Conservation (phyloP, 2,329 filamentous ascomycete species). For the Neophaeococcomyces aloes region DNA sequence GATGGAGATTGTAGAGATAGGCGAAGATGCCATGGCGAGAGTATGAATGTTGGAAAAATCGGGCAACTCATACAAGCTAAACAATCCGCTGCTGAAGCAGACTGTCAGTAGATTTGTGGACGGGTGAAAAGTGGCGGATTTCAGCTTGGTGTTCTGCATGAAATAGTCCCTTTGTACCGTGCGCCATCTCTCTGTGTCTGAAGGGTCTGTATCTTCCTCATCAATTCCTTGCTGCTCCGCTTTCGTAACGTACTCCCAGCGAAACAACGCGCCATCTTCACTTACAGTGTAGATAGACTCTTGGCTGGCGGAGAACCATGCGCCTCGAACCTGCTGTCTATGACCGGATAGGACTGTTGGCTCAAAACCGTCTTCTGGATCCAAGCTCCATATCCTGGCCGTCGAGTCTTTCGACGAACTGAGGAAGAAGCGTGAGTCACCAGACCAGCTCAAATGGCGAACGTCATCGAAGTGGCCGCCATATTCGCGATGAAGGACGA, state of each 20-base stretch:
- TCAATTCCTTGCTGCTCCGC: conserved; percentile 47
- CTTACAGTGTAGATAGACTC: conserved; percentile 94
- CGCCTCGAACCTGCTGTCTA: conserved; percentile 77
- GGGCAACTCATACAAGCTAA: conserved; percentile 89
- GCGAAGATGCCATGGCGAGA: conserved; percentile 81
- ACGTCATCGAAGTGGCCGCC: conserved; percentile 82
- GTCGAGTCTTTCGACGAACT: conserved; percentile 88
- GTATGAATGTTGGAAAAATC: conserved; percentile 94
- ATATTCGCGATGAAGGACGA: conserved; percentile 77
- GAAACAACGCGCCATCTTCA: conserved; percentile 92
- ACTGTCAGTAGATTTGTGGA: conserved; percentile 85
- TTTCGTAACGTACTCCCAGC: conserved; percentile 71
- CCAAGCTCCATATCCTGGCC: conserved; percentile 85
- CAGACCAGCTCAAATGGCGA: conserved; percentile 84
- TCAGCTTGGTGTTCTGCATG: conserved; percentile 78
- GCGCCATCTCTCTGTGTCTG: conserved; percentile 70
- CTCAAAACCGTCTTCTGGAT: conserved; percentile 74
- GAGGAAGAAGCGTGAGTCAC: conserved; percentile 89
- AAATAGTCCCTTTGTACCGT: conserved; percentile 90
- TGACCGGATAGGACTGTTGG: conserved; percentile 87
- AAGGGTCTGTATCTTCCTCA: conserved; percentile 49
- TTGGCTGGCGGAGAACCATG: conserved; percentile 93
- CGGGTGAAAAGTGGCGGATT: conserved; percentile 82
- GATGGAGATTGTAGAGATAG: conserved; percentile 88
- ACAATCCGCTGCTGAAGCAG: conserved; percentile 89